Evolutionary conservation across 257 asterid species (phyloP).

Genomic region (Linaria vulgaris): DNA sequence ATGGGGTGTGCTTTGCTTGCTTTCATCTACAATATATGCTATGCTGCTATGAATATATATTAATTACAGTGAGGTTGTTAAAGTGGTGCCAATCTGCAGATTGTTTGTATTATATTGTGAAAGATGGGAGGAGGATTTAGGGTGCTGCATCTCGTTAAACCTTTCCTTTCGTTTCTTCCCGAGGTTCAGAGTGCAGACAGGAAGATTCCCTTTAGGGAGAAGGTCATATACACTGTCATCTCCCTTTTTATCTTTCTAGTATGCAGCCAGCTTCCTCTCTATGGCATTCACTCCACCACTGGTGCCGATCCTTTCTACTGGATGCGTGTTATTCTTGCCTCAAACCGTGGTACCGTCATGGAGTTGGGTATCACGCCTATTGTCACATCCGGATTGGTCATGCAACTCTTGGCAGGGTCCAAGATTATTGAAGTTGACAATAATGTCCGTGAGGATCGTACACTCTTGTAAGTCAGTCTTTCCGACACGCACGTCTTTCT

Average conservation of each 20-base stretch:
- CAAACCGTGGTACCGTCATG: conserved; percentile 76
- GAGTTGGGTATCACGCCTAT: conserved; percentile 76
- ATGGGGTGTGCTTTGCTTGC: too few species aligned
- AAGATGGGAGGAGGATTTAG: conserved; percentile 75
- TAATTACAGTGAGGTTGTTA: too few species aligned
- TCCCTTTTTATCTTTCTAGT: conserved; percentile 59
- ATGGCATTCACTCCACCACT: conserved; percentile 71
- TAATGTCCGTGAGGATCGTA: conserved; percentile 73
- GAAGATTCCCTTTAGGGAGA: conserved; percentile 67
- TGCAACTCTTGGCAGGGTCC: conserved; percentile 71
- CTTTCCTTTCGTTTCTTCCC: conserved; percentile 61
- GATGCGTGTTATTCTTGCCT: conserved; percentile 77
- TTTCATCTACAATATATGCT: too few species aligned
- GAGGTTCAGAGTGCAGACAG: conserved; percentile 74
- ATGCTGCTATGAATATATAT: too few species aligned
- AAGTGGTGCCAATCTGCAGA: conserved; percentile 18
- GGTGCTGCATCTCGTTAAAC: conserved; percentile 70
- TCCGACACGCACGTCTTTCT: background rate
- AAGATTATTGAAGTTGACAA: conserved; percentile 72
- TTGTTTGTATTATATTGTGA: conserved; percentile 18
- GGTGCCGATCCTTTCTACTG: conserved; percentile 77
- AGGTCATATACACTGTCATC: conserved; percentile 58
- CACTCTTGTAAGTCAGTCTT: conserved; percentile 57
- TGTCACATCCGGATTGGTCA: conserved; percentile 67
- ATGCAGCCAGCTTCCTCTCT: conserved; percentile 74